phyloP scores from a whole-genome alignment of 345 rosid species.

The Salix purpurea region DNA sequence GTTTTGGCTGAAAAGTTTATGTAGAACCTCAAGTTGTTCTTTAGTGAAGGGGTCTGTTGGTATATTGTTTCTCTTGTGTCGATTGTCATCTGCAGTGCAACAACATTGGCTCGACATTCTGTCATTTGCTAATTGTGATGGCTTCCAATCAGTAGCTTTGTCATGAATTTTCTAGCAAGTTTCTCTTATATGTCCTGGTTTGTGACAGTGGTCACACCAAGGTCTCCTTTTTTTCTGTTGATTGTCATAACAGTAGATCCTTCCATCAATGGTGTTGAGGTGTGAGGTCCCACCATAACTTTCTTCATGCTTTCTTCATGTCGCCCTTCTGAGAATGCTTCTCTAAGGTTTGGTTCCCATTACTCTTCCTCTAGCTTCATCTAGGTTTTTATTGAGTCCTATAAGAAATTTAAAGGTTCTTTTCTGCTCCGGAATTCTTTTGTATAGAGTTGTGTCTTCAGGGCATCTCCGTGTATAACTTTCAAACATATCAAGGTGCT shows the following conservation, averaged over 20 bases:
- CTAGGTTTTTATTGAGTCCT: background rate
- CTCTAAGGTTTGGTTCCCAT: background rate
- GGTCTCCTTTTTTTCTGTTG: background rate
- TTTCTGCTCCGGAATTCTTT: no score
- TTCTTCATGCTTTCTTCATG: background rate
- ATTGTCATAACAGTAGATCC: background rate
- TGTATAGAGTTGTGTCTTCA: background rate
- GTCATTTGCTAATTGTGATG: background rate
- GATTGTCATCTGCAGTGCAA: background rate
- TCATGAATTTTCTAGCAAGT: background rate
- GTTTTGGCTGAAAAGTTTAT: background rate
- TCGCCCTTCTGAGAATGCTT: background rate
- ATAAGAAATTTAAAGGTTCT: background rate
- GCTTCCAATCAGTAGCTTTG: no score
- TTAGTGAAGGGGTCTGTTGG: background rate
- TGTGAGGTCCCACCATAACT: background rate
- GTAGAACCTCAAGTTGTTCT: background rate
- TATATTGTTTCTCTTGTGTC: background rate
- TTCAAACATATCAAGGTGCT: background rate
- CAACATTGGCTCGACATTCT: background rate
- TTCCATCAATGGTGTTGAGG: no score
- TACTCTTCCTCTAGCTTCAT: background rate
- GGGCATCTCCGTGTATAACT: background rate
- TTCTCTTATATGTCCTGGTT: background rate
- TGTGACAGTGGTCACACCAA: background rate